Evolutionary conservation across 768 basidiomycete genomes (phyloP).

Genomic region (Psilocybe tampanensis): DNA sequence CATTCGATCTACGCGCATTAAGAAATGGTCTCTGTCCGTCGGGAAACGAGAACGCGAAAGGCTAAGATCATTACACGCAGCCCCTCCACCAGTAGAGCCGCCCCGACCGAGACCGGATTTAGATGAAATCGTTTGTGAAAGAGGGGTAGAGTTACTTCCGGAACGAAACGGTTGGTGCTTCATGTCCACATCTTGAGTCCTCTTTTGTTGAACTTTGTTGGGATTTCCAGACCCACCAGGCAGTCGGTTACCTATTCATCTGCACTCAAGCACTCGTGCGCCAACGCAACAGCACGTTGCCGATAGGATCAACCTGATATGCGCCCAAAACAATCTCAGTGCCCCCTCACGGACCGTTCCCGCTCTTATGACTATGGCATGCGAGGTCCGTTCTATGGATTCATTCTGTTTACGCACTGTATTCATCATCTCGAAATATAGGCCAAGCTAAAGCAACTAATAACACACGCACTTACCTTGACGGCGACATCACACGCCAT

Average conservation of each 20-base stretch:
- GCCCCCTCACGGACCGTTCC: conserved; percentile 65
- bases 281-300: conserved; percentile 77
- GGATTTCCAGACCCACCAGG: conserved; percentile 63
- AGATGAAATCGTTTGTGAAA: conserved; percentile 74
- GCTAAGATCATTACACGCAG: conserved; percentile 49
- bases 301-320: conserved; percentile 81
- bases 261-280: conserved; percentile 73
- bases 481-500: conserved; percentile 78
- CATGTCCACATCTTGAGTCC: background rate
- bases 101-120: conserved; percentile 46
- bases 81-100: conserved; percentile 42
- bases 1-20: conserved; percentile 65
- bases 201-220: background rate
- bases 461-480: conserved; percentile 77
- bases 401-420: background rate
- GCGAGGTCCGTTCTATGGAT: conserved; percentile 54
- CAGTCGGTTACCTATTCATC: conserved; percentile 67
- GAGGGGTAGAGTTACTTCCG: conserved; percentile 62
- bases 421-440: conserved; percentile 25
- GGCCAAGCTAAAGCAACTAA: conserved; percentile 84
- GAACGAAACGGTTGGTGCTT: conserved; percentile 72
- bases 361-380: conserved; percentile 73
- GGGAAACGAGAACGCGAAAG: conserved; percentile 79
- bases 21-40: conserved; percentile 72
- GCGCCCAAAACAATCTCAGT: conserved; percentile 71